A percentile compares a stretch with the other conserved stretches of the same genome.
Evolutionary conservation across 129 eudicot species (phyloP).

Genomic region (Flaveria linearis): DNA sequence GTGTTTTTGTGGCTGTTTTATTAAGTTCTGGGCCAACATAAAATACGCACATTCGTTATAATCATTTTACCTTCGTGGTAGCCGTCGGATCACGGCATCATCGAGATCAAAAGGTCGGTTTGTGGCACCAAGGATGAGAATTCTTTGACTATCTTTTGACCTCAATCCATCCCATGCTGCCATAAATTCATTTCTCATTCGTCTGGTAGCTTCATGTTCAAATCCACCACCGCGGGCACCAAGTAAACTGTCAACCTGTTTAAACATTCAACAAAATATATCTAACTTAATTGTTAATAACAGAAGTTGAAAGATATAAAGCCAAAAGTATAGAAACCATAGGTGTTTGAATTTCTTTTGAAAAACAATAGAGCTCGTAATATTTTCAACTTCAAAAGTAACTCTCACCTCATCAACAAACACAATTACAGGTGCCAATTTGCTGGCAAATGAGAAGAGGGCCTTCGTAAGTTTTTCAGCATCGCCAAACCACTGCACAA

Average conservation of each 20-base stretch:
- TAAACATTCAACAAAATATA: slow-evolving; percentile 1
- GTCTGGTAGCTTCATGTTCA: slow-evolving; percentile 99
- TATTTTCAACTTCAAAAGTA: neutral
- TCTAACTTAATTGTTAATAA: neutral
- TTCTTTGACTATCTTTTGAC: slow-evolving; percentile 94
- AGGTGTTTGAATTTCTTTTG: neutral
- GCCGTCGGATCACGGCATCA: slow-evolving; percentile 97
- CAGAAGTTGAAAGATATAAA: neutral
- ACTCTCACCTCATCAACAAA: slow-evolving; percentile 93
- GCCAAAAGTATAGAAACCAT: neutral
- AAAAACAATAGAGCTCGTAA: neutral
- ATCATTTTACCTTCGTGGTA: slow-evolving; percentile 76
- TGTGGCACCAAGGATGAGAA: slow-evolving; percentile 95
- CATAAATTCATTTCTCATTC: slow-evolving; percentile 98
- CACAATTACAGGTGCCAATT: slow-evolving; percentile 93
- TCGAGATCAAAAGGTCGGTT: slow-evolving; percentile 99
- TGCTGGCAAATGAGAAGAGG: slow-evolving; percentile 95
- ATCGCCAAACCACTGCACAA: slow-evolving; percentile 96
- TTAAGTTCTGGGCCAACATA: no score
- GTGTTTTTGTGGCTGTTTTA: no score
- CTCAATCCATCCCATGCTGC: slow-evolving; percentile 99
- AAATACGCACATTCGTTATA: neutral
- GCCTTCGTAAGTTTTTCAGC: slow-evolving; percentile 98
- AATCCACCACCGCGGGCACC: slow-evolving; percentile 98
- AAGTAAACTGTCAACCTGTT: slow-evolving; percentile 95